These are phyloP conservation scores for Coemansia sp. DNA, from an alignment of 192 early-diverging fungal genomes.

Conservation along the genomic window DNA sequence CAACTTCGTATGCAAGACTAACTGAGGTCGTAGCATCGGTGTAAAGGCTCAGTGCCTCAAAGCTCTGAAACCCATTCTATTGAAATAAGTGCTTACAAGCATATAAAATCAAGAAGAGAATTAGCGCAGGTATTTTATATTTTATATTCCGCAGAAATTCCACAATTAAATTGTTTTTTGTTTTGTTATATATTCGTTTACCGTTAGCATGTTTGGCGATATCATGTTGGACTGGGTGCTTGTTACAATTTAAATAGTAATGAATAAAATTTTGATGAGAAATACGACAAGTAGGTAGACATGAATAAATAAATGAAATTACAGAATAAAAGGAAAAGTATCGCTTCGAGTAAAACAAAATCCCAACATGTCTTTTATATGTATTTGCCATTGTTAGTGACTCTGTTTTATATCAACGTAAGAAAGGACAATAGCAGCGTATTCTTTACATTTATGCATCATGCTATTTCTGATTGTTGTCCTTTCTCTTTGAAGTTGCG, in stretches of 20 bases:
- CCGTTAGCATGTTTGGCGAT: background rate
- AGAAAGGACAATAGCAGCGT: too few species aligned
- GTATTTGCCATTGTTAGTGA: too few species aligned
- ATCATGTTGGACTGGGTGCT: background rate
- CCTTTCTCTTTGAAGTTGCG: background rate
- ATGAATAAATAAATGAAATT: too few species aligned
- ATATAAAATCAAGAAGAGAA: background rate
- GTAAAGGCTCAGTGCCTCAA: slow-evolving; percentile 4
- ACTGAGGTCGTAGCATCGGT: slow-evolving; percentile 8
- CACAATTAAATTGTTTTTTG: too few species aligned
- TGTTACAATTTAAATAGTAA: background rate
- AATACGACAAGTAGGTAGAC: too few species aligned
- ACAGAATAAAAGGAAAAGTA: too few species aligned
- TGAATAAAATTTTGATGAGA: too few species aligned
- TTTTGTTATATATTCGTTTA: background rate
- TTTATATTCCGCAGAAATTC: background rate
- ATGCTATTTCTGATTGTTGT: too few species aligned
- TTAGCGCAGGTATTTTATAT: background rate
- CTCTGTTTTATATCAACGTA: too few species aligned
- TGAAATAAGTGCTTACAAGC: background rate
- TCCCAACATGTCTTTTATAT: too few species aligned
- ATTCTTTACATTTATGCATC: too few species aligned
- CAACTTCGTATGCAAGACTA: slow-evolving; percentile 10
- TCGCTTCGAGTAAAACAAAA: too few species aligned
- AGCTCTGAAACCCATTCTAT: slow-evolving; percentile 8